phyloP scores from a whole-genome alignment of 1,284 basidiomycete genomes.

The Agaricales sp. region DNA sequence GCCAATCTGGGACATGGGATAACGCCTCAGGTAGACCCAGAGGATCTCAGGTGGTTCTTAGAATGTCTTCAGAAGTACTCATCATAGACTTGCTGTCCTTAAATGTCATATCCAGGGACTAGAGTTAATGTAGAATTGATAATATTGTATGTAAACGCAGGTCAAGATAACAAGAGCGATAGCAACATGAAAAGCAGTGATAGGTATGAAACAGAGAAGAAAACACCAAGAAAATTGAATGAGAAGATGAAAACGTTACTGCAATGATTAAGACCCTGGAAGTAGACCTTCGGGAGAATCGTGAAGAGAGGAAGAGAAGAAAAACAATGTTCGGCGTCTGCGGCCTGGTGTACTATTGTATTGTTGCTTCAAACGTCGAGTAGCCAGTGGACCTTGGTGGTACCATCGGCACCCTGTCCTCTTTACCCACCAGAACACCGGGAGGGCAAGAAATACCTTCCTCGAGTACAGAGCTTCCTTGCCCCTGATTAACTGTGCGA shows the following conservation, averaged over 20 bases:
- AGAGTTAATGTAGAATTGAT: neutral
- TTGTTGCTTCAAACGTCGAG: neutral
- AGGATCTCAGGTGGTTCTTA: conserved; percentile 84
- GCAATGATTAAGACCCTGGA: neutral
- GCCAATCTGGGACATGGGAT: conserved; percentile 97
- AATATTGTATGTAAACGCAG: neutral
- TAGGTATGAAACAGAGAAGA: neutral
- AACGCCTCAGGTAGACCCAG: conserved; percentile 90
- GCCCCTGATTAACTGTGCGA: neutral
- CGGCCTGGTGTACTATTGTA: neutral
- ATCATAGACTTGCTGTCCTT: conserved; percentile 12
- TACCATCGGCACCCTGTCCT: too few species aligned
- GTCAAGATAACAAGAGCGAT: neutral
- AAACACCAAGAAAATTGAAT: neutral
- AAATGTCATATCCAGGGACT: conserved; percentile 6
- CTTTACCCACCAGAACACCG: too few species aligned
- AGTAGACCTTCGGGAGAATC: neutral
- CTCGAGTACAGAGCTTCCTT: neutral
- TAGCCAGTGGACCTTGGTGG: neutral
- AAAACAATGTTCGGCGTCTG: neutral
- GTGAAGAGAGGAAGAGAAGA: neutral
- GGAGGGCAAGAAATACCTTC: neutral
- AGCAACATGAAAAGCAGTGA: neutral
- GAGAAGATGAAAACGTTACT: neutral
- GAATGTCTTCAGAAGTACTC: conserved; percentile 88